Evolutionary conservation across 1,284 basidiomycete species (phyloP), one percentile per base, ranked within the genome.

Genomic region (Boletus semigastroideus): DNA sequence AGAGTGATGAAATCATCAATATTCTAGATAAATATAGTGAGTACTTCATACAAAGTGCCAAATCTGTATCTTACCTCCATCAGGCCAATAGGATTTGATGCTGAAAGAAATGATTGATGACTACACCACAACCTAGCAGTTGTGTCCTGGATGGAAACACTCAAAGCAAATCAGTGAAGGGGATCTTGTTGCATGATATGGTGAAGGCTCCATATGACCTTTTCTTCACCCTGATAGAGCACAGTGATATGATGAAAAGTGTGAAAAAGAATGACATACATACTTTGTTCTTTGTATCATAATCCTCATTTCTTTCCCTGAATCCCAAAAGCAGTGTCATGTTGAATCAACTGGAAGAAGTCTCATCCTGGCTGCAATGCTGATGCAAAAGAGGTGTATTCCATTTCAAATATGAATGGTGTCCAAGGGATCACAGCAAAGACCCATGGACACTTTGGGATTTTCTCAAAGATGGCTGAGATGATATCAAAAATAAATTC

Each of bases 191-290:
- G 41, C 57, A 59, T 58, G 27, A 59, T 58, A 11, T 40, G 20
- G 14, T 61, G 48, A 5, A 61, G 13, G 13, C 27, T 34, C 58
- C 59, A 61, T 22, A 59, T 44, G 1, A 61, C 40, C 45, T 52
- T 58, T 1, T 17, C 6, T 42, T 57, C 40, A 11, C 60, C 60
- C 48, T 59, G 12, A 33, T 4, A 37, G 17, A 9, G 10, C 19
- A 5, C n/a, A 36, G n/a, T 36, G n/a, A 25, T 25, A 25, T 25
- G 1, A 25, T 25, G 25, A 7, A 25, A 31, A 7, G 12, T 37
- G 10, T 37, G n/a, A 37, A 19, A 19, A 11, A 17, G 7, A 17
- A 12, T 19, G 4, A 14, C 38, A 2, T 20, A 14, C 38, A 2
- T 20, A 55, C 39, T 14, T 46, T 42, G 1, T n/a, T 17, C 2